Conservation (phyloP, 768 basidiomycete genomes). For the Trametes punicea region DNA sequence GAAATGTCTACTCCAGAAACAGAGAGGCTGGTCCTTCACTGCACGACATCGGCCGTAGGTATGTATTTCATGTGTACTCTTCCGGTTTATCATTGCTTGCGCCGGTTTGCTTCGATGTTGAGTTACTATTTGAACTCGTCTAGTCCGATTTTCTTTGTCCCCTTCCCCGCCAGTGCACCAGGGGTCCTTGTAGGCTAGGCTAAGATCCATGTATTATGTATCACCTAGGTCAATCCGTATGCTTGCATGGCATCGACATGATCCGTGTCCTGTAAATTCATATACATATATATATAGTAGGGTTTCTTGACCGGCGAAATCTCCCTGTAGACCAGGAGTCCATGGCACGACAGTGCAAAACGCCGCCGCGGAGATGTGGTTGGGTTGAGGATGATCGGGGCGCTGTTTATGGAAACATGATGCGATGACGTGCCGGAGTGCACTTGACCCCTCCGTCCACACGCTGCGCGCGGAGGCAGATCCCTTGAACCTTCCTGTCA, state of each 20-base stretch:
- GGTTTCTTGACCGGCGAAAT: too few species aligned
- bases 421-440: background rate
- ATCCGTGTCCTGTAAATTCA: too few species aligned
- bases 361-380: background rate
- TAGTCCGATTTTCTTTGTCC: too few species aligned
- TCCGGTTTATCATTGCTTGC: background rate
- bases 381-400: slow-evolving; percentile 1
- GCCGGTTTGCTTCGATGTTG: too few species aligned
- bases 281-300: too few species aligned
- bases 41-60: background rate
- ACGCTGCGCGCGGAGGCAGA: background rate
- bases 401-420: slow-evolving; percentile 3
- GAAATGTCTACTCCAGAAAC: background rate
- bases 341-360: background rate
- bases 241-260: too few species aligned
- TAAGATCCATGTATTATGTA: too few species aligned
- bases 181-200: too few species aligned
- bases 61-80: background rate
- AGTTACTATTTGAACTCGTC: too few species aligned
- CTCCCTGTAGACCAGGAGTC: background rate
- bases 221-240: too few species aligned
- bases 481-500: background rate
- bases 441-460: background rate
- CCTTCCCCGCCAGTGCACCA: too few species aligned
- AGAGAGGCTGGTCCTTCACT: slow-evolving; percentile 13